Conservation (phyloP, 345 rosid species). For the Pelargonium nanum region DNA sequence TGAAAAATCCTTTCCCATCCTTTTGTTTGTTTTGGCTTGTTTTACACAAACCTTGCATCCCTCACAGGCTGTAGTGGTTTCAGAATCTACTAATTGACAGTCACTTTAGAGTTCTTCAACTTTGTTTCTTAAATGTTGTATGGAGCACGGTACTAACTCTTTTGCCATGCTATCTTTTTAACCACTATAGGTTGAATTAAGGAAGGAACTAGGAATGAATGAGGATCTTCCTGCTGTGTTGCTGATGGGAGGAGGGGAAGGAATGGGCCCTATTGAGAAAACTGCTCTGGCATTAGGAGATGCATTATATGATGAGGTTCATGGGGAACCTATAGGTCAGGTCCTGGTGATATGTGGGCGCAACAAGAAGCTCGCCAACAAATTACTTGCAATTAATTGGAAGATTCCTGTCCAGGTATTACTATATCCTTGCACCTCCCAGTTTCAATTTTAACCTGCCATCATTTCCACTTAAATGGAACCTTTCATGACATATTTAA, state of each 20-base stretch:
- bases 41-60: too few species aligned
- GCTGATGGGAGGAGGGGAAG: slow-evolving; percentile 99
- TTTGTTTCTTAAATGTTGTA: not conserved
- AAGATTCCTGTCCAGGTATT: slow-evolving; percentile 87
- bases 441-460: not conserved
- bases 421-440: not conserved
- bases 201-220: slow-evolving; percentile 84
- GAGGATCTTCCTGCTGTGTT: slow-evolving; percentile 90
- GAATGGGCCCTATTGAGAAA: slow-evolving; percentile 98
- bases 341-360: slow-evolving; percentile 85
- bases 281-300: slow-evolving; percentile 81
- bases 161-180: slow-evolving; percentile 1
- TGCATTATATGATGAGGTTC: slow-evolving; percentile 67
- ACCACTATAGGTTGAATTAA: slow-evolving; percentile 45
- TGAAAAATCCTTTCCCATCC: too few species aligned
- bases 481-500: too few species aligned
- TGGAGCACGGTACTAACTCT: not conserved
- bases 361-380: slow-evolving; percentile 67
- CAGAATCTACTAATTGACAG: not conserved
- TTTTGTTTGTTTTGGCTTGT: too few species aligned
- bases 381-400: slow-evolving; percentile 65
- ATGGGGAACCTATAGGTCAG: slow-evolving; percentile 79
- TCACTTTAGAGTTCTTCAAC: not conserved
- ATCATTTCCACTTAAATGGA: too few species aligned
- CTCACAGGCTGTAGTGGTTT: too few species aligned